These are phyloP conservation scores for Lentinula lateritia DNA, from an alignment of 768 basidiomycete species.

Conservation along the genomic window DNA sequence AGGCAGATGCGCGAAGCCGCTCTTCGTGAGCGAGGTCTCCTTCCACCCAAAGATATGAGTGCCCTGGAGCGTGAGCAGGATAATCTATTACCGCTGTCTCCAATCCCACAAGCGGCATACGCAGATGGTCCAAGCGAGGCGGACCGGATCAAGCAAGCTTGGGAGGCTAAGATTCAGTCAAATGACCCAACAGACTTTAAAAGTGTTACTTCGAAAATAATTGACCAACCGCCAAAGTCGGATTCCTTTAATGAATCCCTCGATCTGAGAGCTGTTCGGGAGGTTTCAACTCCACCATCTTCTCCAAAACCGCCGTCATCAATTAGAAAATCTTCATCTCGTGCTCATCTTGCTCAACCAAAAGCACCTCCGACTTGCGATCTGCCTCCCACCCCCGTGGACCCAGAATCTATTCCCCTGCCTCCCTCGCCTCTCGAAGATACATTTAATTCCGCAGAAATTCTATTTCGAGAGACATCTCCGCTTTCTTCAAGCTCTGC, in stretches of 20 bases:
- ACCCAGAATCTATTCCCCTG: neutral
- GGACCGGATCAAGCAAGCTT: slow-evolving; percentile 46
- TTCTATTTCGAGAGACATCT: neutral
- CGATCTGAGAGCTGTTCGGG: neutral
- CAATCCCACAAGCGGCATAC: slow-evolving; percentile 8
- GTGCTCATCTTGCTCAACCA: neutral
- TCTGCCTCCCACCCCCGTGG: neutral
- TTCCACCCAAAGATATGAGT: slow-evolving; percentile 45
- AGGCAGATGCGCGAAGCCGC: slow-evolving; percentile 47
- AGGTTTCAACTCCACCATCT: neutral
- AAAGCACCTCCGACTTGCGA: neutral
- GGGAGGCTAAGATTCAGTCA: slow-evolving; percentile 37
- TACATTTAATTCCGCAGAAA: neutral
- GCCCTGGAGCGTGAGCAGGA: slow-evolving; percentile 33
- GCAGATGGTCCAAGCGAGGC: slow-evolving; percentile 36
- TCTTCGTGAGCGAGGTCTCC: slow-evolving; percentile 53
- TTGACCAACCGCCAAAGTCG: neutral
- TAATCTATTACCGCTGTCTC: slow-evolving; percentile 27
- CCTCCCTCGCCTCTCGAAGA: slow-evolving; percentile 1
- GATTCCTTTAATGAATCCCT: slow-evolving; percentile 10
- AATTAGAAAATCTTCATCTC: neutral
- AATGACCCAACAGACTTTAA: slow-evolving; percentile 5
- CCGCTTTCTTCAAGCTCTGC: no score
- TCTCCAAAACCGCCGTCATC: neutral
- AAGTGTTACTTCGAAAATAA: neutral